These are phyloP conservation scores for Umbilicus rupestris DNA, from an alignment of 164 flowering plant genomes.

Conservation along the genomic window DNA sequence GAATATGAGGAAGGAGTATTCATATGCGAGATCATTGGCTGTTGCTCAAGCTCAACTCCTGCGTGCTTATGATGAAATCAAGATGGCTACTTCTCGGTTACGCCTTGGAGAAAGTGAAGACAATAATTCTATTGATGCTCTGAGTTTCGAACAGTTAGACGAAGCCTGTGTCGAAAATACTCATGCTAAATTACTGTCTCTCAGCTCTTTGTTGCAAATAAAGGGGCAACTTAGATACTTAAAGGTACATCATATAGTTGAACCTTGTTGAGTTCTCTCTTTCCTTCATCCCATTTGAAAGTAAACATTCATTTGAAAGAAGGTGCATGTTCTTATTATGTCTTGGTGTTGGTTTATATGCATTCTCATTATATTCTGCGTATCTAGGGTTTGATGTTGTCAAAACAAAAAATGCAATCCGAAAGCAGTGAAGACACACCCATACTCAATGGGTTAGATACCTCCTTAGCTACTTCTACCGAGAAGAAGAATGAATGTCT, in stretches of 20 bases:
- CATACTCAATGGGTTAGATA: constrained; percentile 22
- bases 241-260: constrained; percentile 35
- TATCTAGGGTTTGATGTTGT: constrained; percentile 64
- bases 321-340: background rate
- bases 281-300: background rate
- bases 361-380: background rate
- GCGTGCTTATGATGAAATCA: constrained; percentile 85
- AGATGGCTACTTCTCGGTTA: constrained; percentile 79
- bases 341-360: constrained; percentile 7
- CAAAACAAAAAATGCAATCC: constrained; percentile 33
- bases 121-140: constrained; percentile 55
- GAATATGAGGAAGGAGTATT: constrained; percentile 85
- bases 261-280: background rate
- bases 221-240: constrained; percentile 88
- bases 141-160: constrained; percentile 47
- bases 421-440: constrained; percentile 25
- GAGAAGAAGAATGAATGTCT: constrained; percentile 19
- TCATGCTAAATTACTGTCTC: constrained; percentile 54
- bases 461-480: constrained; percentile 10
- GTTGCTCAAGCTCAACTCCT: constrained; percentile 74
- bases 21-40: constrained; percentile 70
- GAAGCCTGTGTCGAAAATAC: constrained; percentile 48
- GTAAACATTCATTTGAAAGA: background rate
- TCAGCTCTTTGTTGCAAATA: constrained; percentile 38
- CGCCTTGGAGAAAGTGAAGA: constrained; percentile 51